Conservation (phyloP, 495 filamentous ascomycete species). For the Gamarada debralockiae region DNA sequence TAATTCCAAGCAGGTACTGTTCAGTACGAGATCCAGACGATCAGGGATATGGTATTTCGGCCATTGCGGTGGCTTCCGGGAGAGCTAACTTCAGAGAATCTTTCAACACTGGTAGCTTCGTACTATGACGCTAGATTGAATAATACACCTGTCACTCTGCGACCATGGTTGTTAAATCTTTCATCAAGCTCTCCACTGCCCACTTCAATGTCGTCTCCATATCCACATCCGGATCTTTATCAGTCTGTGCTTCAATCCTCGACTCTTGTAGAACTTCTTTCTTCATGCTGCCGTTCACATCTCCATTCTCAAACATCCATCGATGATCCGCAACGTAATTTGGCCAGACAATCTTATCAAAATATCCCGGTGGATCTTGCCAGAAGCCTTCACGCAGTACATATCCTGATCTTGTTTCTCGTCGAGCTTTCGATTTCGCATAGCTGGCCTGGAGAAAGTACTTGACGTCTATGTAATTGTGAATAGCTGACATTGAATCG, state of each 20-base stretch:
- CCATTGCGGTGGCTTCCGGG: too few relatives aligned
- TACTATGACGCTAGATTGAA: too few relatives aligned
- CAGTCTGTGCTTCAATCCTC: constrained; percentile 43
- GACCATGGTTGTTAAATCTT: constrained; percentile 18
- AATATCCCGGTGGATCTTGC: constrained; percentile 89
- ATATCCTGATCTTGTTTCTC: constrained; percentile 77
- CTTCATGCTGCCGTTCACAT: constrained; percentile 53
- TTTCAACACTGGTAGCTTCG: too few relatives aligned
- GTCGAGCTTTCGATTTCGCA: constrained; percentile 53
- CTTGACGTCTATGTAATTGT: constrained; percentile 63
- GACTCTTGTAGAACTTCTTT: constrained; percentile 35
- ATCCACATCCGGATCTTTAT: constrained; percentile 36
- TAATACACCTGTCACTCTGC: too few relatives aligned
- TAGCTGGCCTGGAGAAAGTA: constrained; percentile 69
- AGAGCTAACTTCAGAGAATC: too few relatives aligned
- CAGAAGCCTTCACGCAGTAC: constrained; percentile 92
- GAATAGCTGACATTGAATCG: constrained; percentile 37
- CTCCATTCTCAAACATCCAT: constrained; percentile 65
- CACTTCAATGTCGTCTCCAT: constrained; percentile 48
- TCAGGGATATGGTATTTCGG: too few relatives aligned
- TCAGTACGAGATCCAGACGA: too few relatives aligned
- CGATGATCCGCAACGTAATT: constrained; percentile 77
- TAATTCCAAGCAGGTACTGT: too few relatives aligned
- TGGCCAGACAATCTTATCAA: constrained; percentile 93
- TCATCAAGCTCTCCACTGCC: constrained; percentile 49